Percentiles rank a stretch among this genome's conserved stretches.
phyloP scores from a whole-genome alignment of 768 basidiomycete species.

The Hirschioporus abietinus region DNA sequence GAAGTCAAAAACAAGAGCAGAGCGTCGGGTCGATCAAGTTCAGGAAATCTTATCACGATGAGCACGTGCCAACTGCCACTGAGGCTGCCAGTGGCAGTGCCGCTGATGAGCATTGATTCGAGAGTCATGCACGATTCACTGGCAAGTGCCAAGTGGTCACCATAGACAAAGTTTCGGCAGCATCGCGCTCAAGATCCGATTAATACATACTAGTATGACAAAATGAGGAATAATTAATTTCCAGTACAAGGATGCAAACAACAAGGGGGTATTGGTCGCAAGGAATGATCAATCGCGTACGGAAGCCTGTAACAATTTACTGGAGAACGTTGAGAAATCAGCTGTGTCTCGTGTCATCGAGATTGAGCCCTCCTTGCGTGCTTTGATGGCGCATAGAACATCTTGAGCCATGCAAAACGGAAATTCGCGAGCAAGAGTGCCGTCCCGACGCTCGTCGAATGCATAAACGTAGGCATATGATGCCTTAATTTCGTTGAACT shows the following conservation, averaged over 20 bases:
- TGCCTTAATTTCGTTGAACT: conserved; percentile 40
- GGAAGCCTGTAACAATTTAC: background rate
- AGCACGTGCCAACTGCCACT: too few species aligned
- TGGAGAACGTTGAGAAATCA: background rate
- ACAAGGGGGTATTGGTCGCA: background rate
- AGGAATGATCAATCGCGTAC: background rate
- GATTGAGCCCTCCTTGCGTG: background rate
- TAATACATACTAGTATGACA: background rate
- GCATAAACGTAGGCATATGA: conserved; percentile 43
- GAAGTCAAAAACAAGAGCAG: conserved; percentile 10
- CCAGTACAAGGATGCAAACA: background rate
- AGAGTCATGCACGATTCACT: too few species aligned
- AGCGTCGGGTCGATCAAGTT: too few species aligned
- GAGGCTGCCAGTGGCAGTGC: too few species aligned
- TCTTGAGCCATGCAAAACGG: conserved; percentile 1
- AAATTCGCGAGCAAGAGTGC: background rate
- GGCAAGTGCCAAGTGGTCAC: too few species aligned
- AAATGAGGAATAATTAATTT: background rate
- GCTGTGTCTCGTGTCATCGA: background rate
- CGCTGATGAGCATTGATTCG: too few species aligned
- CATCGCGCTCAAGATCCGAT: background rate
- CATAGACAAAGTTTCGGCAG: too few species aligned
- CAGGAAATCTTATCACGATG: background rate
- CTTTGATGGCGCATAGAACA: background rate
- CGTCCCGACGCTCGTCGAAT: background rate